Evolutionary conservation across 1,284 basidiomycete genomes (phyloP).

Genomic region (Moniliophthora roreri): DNA sequence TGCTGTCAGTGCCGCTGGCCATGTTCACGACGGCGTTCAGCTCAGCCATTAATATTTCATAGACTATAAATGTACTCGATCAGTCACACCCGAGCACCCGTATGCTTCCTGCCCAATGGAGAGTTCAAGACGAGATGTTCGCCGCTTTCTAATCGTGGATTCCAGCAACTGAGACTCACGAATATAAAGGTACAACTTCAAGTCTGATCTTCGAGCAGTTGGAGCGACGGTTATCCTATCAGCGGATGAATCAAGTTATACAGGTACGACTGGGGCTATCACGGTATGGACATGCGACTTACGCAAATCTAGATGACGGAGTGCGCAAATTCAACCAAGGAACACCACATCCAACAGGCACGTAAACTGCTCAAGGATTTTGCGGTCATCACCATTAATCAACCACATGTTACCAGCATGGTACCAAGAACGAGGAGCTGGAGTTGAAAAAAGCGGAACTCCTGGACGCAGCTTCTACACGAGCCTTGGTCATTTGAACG

Average conservation of each 20-base stretch:
- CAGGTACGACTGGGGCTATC: constrained; percentile 36
- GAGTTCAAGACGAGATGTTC: constrained; percentile 61
- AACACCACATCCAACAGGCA: constrained; percentile 63
- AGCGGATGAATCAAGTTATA: constrained; percentile 68
- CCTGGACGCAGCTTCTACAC: constrained; percentile 82
- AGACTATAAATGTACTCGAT: constrained; percentile 67
- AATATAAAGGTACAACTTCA: constrained; percentile 68
- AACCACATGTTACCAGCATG: constrained; percentile 50
- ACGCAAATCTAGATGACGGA: constrained; percentile 40
- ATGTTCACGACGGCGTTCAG: no score
- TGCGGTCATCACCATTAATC: neutral
- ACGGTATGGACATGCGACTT: neutral
- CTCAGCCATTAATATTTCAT: no score
- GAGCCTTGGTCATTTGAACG: constrained; percentile 71
- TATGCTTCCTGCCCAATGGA: constrained; percentile 65
- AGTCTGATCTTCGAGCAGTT: constrained; percentile 67
- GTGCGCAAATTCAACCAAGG: constrained; percentile 56
- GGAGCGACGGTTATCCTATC: constrained; percentile 68
- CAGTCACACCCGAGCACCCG: constrained; percentile 65
- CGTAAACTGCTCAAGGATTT: constrained; percentile 5
- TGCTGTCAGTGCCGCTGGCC: constrained; percentile 28
- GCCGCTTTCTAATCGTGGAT: constrained; percentile 8
- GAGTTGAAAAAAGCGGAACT: constrained; percentile 43
- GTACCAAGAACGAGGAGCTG: constrained; percentile 73
- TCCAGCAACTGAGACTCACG: neutral